phyloP scores from a whole-genome alignment of 2,329 filamentous ascomycete genomes.

The Thelonectria discophora region DNA sequence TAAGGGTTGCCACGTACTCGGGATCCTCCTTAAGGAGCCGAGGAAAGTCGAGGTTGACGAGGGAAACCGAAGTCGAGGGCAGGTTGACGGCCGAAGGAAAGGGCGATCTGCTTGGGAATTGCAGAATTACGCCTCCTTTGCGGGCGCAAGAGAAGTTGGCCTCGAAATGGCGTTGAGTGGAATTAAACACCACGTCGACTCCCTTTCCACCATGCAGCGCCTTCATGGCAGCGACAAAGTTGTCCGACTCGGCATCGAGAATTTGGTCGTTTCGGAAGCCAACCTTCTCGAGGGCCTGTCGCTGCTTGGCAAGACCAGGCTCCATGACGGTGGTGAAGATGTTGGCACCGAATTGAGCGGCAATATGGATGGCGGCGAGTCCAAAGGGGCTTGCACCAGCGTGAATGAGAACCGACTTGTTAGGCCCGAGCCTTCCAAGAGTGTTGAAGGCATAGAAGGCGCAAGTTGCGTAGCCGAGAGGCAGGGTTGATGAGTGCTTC shows the following conservation, averaged over 20 bases:
- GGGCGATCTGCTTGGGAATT: constrained; percentile 41
- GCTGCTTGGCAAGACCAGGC: constrained; percentile 46
- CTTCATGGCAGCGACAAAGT: constrained; percentile 46
- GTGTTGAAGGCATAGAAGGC: constrained; percentile 54
- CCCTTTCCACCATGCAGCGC: constrained; percentile 45
- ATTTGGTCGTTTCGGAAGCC: constrained; percentile 50
- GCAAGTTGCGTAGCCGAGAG: constrained; percentile 52
- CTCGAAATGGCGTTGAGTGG: constrained; percentile 49
- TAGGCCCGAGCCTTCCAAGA: constrained; percentile 41
- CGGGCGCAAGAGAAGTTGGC: constrained; percentile 46
- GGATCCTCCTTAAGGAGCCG: constrained; percentile 46
- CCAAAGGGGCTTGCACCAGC: constrained; percentile 55
- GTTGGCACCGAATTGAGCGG: constrained; percentile 48
- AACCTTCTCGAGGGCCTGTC: constrained; percentile 45
- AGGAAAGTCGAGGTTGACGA: constrained; percentile 47
- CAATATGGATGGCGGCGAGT: constrained; percentile 54
- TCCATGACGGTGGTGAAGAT: constrained; percentile 55
- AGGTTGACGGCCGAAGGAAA: constrained; percentile 27
- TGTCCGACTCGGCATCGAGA: constrained; percentile 48
- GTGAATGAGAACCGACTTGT: constrained; percentile 53
- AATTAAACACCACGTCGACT: constrained; percentile 58
- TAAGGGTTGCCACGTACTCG: constrained; percentile 43
- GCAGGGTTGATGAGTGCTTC: constrained; percentile 38
- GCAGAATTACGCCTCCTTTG: constrained; percentile 47
- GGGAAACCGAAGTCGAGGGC: constrained; percentile 34